Percentiles rank a stretch among this genome's conserved stretches.
Evolutionary conservation across 305 asterid species (phyloP).

Genomic region (Plantago lanceolata): DNA sequence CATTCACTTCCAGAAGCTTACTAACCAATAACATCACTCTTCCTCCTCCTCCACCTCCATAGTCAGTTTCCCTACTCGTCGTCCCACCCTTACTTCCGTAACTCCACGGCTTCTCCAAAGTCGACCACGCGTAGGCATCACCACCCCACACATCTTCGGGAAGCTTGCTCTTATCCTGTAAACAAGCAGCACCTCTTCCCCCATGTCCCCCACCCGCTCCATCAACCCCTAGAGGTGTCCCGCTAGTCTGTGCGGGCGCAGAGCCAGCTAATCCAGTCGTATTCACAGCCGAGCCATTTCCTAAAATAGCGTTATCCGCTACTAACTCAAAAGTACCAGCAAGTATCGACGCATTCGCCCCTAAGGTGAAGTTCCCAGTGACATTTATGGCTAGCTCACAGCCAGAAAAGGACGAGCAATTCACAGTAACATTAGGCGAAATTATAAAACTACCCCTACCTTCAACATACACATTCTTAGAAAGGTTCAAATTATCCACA

Average conservation of each 20-base stretch:
- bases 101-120: slow-evolving; percentile 66
- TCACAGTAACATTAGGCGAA: slow-evolving; percentile 61
- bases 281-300: slow-evolving; percentile 66
- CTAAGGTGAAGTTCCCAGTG: slow-evolving; percentile 68
- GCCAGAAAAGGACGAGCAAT: slow-evolving; percentile 62
- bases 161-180: slow-evolving; percentile 59
- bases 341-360: slow-evolving; percentile 52
- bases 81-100: slow-evolving; percentile 97
- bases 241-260: slow-evolving; percentile 88
- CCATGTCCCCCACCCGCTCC: slow-evolving; percentile 99
- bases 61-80: slow-evolving; percentile 66
- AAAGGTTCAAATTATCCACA: slow-evolving; percentile 62
- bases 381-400: slow-evolving; percentile 73
- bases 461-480: slow-evolving; percentile 65
- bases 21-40: slow-evolving; percentile 52
- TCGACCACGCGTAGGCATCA: slow-evolving; percentile 88
- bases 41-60: slow-evolving; percentile 99
- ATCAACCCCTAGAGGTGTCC: slow-evolving; percentile 86
- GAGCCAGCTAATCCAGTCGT: slow-evolving; percentile 85
- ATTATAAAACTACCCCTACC: slow-evolving; percentile 84
- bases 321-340: slow-evolving; percentile 60
- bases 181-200: slow-evolving; percentile 91
- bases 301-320: slow-evolving; percentile 64
- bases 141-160: slow-evolving; percentile 99
- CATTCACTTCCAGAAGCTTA: slow-evolving; percentile 69